Conservation (phyloP, 1,284 basidiomycete genomes). For the Ustilago trichophora region DNA sequence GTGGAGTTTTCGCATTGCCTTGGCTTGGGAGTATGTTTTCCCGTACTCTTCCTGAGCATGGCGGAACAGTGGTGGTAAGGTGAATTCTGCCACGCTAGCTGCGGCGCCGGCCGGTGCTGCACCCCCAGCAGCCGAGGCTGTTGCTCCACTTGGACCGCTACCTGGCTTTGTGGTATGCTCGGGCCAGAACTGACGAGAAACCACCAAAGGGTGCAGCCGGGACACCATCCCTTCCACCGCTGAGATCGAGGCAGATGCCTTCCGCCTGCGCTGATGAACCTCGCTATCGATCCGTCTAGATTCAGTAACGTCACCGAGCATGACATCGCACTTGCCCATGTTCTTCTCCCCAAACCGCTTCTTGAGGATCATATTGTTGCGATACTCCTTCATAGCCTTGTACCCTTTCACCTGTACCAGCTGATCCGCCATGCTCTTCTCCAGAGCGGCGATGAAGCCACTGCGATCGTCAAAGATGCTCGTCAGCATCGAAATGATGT, state of each 20-base stretch:
- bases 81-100: slow-evolving; percentile 35
- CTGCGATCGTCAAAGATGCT: slow-evolving; percentile 63
- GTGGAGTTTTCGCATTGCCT: slow-evolving; percentile 48
- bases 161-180: slow-evolving; percentile 25
- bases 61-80: slow-evolving; percentile 48
- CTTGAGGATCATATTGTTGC: slow-evolving; percentile 64
- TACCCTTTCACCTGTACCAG: slow-evolving; percentile 58
- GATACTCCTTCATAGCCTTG: slow-evolving; percentile 54
- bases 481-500: slow-evolving; percentile 63
- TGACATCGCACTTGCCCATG: slow-evolving; percentile 63
- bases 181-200: slow-evolving; percentile 65
- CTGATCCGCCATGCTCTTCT: slow-evolving; percentile 61
- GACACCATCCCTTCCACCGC: slow-evolving; percentile 38
- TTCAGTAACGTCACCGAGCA: slow-evolving; percentile 60
- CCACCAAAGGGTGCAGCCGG: slow-evolving; percentile 54
- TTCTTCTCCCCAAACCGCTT: slow-evolving; percentile 60
- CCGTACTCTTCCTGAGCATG: slow-evolving; percentile 45
- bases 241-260: neutral
- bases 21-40: slow-evolving; percentile 20
- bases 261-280: slow-evolving; percentile 29
- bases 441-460: slow-evolving; percentile 61
- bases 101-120: neutral
- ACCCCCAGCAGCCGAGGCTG: neutral
- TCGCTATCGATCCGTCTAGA: slow-evolving; percentile 48
- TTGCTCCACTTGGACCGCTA: neutral